phyloP scores from a whole-genome alignment of 768 basidiomycete species.

The Russula griseocarnosa region DNA sequence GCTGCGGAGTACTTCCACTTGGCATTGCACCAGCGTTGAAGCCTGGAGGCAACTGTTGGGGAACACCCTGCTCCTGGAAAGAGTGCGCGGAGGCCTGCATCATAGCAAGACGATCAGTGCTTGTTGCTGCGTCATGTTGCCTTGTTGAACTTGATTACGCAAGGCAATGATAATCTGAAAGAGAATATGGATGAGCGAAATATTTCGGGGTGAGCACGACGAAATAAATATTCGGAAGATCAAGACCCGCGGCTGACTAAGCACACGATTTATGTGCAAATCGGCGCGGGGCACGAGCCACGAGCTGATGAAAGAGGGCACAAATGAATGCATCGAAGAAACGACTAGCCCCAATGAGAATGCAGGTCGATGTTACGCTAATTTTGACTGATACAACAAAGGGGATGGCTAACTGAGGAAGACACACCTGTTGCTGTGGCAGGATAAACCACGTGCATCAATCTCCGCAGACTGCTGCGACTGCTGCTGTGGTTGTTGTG shows the following conservation, averaged over 20 bases:
- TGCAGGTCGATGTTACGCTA: background rate
- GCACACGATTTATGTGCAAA: constrained; percentile 23
- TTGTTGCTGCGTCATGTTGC: constrained; percentile 11
- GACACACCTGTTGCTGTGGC: constrained; percentile 22
- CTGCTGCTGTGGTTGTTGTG: constrained; percentile 10
- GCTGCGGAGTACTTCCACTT: constrained; percentile 10
- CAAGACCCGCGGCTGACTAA: constrained; percentile 19
- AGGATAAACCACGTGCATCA: constrained; percentile 12
- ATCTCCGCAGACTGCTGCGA: constrained; percentile 16
- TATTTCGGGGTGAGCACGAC: background rate
- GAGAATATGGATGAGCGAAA: constrained; percentile 3
- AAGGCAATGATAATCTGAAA: background rate
- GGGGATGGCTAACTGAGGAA: constrained; percentile 1
- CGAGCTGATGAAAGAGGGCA: constrained; percentile 18
- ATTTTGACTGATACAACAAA: constrained; percentile 1
- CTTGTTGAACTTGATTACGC: constrained; percentile 5
- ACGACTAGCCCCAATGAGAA: background rate
- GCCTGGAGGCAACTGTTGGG: constrained; percentile 15
- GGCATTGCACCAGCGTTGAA: constrained; percentile 2
- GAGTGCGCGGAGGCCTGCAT: background rate
- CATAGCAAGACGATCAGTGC: constrained; percentile 12
- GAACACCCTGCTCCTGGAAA: constrained; percentile 14
- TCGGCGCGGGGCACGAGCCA: constrained; percentile 19
- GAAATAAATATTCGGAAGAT: constrained; percentile 1
- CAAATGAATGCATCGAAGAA: constrained; percentile 4